Conservation (phyloP, 2,329 filamentous ascomycete genomes). For the Colletotrichum chrysophilum region DNA sequence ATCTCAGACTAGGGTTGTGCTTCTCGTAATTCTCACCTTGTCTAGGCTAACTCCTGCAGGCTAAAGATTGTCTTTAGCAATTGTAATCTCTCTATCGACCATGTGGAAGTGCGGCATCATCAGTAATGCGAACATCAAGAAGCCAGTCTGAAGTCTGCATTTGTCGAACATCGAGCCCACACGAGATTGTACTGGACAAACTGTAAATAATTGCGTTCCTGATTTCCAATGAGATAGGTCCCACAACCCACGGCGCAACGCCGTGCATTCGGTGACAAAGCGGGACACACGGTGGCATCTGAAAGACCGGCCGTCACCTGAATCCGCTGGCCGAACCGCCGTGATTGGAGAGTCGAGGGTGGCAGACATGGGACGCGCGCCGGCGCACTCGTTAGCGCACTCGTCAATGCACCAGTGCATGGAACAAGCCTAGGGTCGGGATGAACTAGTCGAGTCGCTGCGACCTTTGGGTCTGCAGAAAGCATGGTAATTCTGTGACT, state of each 20-base stretch:
- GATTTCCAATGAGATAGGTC: background rate
- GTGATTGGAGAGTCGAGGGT: background rate
- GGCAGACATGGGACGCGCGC: background rate
- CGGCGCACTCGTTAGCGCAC: background rate
- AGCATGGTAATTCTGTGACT: background rate
- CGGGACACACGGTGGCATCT: background rate
- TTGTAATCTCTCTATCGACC: background rate
- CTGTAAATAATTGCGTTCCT: background rate
- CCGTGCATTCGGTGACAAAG: background rate
- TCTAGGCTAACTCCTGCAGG: too few species aligned
- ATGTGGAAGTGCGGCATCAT: background rate
- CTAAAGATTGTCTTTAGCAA: background rate
- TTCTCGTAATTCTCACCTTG: background rate
- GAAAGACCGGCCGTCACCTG: background rate
- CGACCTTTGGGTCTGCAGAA: background rate
- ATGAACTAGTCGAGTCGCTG: background rate
- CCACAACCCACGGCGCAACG: background rate
- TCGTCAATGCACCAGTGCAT: background rate
- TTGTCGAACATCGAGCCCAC: background rate
- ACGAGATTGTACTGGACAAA: background rate
- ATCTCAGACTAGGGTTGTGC: background rate
- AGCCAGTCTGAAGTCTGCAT: background rate
- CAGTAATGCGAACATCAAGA: accelerated
- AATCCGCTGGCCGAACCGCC: background rate
- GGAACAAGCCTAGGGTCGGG: background rate